Evolutionary conservation across 352 stramenopile species (phyloP).

Genomic region (Phytopythium vexans): DNA sequence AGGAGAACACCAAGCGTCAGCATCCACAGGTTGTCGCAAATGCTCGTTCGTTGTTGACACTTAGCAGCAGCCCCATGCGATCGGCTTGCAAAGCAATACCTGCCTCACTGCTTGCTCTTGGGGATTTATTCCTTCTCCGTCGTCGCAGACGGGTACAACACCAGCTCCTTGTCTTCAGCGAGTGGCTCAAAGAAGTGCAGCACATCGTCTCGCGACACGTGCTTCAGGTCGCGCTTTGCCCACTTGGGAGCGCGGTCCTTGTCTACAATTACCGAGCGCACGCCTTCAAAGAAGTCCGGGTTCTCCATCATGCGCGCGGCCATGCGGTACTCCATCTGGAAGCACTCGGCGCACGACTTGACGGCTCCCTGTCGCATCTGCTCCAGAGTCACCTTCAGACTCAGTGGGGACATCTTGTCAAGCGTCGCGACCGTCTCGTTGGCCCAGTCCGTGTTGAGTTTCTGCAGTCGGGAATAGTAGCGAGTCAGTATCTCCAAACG

Average conservation of each 20-base stretch:
- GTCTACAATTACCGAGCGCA: constrained; percentile 95
- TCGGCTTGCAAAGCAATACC: no score
- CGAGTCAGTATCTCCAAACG: constrained; percentile 3
- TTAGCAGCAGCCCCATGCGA: no score
- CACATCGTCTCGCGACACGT: constrained; percentile 69
- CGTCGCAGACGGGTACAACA: constrained; percentile 55
- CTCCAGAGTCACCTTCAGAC: constrained; percentile 93
- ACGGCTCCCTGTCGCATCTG: constrained; percentile 88
- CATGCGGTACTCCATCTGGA: constrained; percentile 94
- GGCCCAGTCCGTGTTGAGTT: constrained; percentile 71
- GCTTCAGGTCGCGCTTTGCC: constrained; percentile 55
- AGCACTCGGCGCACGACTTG: constrained; percentile 86
- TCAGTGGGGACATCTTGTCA: constrained; percentile 90
- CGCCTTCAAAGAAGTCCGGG: constrained; percentile 96
- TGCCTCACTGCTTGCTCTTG: no score
- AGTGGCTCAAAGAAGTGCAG: constrained; percentile 79
- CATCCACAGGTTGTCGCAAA: no score
- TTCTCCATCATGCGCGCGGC: constrained; percentile 84
- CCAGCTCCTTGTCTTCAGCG: constrained; percentile 69
- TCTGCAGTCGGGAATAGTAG: constrained; percentile 21
- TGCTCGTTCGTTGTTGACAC: no score
- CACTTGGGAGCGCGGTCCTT: constrained; percentile 94
- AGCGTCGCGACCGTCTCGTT: constrained; percentile 80
- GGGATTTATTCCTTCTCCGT: constrained; percentile 18
- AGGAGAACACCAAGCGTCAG: no score